These are phyloP conservation scores for Xylaria sp. DNA, from an alignment of 2,329 filamentous ascomycete species.

Conservation along the genomic window DNA sequence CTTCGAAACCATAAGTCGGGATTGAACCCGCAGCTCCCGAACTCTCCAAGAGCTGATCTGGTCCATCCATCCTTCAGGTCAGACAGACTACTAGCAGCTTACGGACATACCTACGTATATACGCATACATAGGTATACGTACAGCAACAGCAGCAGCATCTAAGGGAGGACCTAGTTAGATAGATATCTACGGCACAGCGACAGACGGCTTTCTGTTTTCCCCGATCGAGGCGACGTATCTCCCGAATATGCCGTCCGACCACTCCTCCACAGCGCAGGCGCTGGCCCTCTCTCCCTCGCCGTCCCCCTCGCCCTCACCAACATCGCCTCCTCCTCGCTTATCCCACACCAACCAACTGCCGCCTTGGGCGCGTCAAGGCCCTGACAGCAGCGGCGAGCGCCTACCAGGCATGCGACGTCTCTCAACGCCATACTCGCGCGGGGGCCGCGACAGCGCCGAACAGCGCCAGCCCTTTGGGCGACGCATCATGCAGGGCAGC, in stretches of 20 bases:
- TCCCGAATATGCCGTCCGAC: conserved; percentile 60
- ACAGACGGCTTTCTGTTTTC: neutral
- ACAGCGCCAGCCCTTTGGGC: conserved; percentile 49
- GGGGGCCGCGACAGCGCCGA: conserved; percentile 36
- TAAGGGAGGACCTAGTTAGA: neutral
- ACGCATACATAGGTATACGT: neutral
- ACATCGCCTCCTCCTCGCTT: conserved; percentile 48
- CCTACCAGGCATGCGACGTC: conserved; percentile 50
- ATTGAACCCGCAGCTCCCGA: conserved; percentile 33
- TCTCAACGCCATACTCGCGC: conserved; percentile 57
- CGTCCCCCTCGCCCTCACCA: conserved; percentile 51
- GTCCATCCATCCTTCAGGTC: neutral
- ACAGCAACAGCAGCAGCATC: neutral
- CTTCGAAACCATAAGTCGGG: conserved; percentile 14
- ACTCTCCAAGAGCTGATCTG: neutral
- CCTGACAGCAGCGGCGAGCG: conserved; percentile 18
- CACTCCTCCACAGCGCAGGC: conserved; percentile 62
- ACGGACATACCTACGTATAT: neutral
- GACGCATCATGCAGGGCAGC: conserved; percentile 57
- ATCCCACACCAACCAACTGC: conserved; percentile 55
- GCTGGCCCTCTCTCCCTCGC: conserved; percentile 57
- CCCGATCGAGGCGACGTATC: neutral
- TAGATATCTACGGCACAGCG: neutral
- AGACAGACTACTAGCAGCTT: neutral
- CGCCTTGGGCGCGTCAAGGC: conserved; percentile 54